Conservation (phyloP, 2,329 filamentous ascomycete species). For the Aspergillus terreus region DNA sequence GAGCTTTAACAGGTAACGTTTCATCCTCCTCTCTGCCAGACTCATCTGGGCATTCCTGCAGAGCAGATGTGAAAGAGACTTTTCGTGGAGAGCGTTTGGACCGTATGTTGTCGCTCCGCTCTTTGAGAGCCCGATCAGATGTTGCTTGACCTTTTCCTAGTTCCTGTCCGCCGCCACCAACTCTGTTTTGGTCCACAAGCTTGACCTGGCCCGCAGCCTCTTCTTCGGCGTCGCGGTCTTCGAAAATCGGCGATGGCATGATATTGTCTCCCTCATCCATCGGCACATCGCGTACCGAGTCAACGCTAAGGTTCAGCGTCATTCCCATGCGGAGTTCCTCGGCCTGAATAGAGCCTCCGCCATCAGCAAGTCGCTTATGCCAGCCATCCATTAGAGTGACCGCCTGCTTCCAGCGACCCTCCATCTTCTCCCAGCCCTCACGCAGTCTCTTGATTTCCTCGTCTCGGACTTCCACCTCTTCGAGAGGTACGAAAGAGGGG, state of each 20-base stretch:
- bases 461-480: slow-evolving; percentile 89
- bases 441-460: slow-evolving; percentile 82
- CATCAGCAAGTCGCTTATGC: slow-evolving; percentile 68
- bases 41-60: slow-evolving; percentile 26
- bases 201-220: slow-evolving; percentile 19
- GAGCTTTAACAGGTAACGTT: slow-evolving; percentile 31
- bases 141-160: slow-evolving; percentile 11
- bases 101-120: slow-evolving; percentile 35
- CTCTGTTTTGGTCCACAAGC: background rate
- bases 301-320: slow-evolving; percentile 38
- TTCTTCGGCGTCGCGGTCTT: slow-evolving; percentile 29
- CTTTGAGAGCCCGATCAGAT: slow-evolving; percentile 29
- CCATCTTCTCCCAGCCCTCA: slow-evolving; percentile 90
- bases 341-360: slow-evolving; percentile 39
- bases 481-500: slow-evolving; percentile 90
- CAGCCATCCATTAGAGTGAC: slow-evolving; percentile 88
- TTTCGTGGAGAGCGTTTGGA: slow-evolving; percentile 31
- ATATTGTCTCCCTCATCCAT: slow-evolving; percentile 19
- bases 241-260: slow-evolving; percentile 29
- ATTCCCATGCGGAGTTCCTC: slow-evolving; percentile 42
- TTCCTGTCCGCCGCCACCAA: background rate
- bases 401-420: slow-evolving; percentile 83
- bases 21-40: slow-evolving; percentile 29
- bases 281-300: slow-evolving; percentile 16
- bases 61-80: slow-evolving; percentile 35